phyloP scores from a whole-genome alignment of 2,329 filamentous ascomycete genomes.

The Fusarium stilboides region DNA sequence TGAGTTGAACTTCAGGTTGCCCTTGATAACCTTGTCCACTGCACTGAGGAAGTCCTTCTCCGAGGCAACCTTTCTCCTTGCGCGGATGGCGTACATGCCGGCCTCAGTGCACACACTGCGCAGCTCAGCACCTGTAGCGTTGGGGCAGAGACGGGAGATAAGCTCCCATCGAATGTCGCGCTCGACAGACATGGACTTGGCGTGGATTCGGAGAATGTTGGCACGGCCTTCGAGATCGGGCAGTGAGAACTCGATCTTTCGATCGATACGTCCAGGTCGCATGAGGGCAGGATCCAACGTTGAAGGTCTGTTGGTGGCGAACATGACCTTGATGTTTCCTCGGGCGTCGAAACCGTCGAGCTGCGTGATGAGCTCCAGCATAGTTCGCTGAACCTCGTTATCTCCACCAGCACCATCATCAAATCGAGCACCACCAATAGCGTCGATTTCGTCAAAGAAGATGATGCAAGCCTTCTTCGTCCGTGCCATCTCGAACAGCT shows the following conservation, averaged over 20 bases:
- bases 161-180: slow-evolving; percentile 99
- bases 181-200: slow-evolving; percentile 99
- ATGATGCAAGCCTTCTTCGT: slow-evolving; percentile 99
- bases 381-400: slow-evolving; percentile 97
- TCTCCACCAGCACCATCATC: slow-evolving; percentile 97
- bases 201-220: slow-evolving; percentile 98
- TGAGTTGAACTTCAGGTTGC: slow-evolving; percentile 99
- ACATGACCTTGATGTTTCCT: slow-evolving; percentile 99
- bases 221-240: slow-evolving; percentile 97
- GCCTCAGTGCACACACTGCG: slow-evolving; percentile 98
- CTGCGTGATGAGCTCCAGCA: slow-evolving; percentile 98
- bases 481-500: slow-evolving; percentile 98
- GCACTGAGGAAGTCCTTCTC: slow-evolving; percentile 99
- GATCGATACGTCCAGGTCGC: slow-evolving; percentile 96
- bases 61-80: slow-evolving; percentile 94
- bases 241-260: slow-evolving; percentile 98
- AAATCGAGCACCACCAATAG: slow-evolving; percentile 94
- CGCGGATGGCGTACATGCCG: slow-evolving; percentile 97
- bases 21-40: slow-evolving; percentile 99
- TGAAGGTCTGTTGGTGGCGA: slow-evolving; percentile 95
- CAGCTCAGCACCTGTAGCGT: slow-evolving; percentile 95
- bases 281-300: slow-evolving; percentile 97
- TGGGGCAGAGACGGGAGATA: slow-evolving; percentile 96
- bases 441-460: slow-evolving; percentile 96
- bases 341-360: slow-evolving; percentile 96